A percentile compares a stretch with the other conserved stretches of the same genome.
phyloP scores from a whole-genome alignment of 306 rosid species.

The Coriaria nepalensis region DNA sequence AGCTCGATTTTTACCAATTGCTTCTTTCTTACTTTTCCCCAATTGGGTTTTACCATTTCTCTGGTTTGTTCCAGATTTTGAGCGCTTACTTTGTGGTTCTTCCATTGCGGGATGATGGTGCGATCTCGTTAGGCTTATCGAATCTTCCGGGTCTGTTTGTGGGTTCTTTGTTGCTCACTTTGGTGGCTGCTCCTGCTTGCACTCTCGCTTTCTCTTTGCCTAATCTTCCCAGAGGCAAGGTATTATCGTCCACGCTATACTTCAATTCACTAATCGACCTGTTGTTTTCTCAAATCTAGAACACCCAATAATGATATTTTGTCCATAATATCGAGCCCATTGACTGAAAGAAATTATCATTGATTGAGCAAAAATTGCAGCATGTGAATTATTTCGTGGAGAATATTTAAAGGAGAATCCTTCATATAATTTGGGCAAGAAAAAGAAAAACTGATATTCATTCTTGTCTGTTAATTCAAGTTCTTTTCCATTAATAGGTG shows the following conservation, averaged over 20 bases:
- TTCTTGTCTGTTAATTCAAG: neutral
- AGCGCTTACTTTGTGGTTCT: constrained; percentile 91
- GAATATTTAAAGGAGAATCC: no score
- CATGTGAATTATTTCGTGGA: no score
- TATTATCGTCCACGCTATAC: constrained; percentile 5
- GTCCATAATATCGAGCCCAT: no score
- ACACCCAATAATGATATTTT: neutral
- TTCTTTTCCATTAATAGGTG: constrained; percentile 22
- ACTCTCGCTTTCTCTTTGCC: constrained; percentile 73
- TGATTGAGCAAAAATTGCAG: no score
- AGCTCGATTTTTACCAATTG: neutral
- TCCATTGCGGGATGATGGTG: constrained; percentile 96
- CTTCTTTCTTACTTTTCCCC: neutral
- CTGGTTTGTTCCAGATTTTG: constrained; percentile 43
- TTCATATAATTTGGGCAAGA: no score
- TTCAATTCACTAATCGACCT: neutral
- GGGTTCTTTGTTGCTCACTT: constrained; percentile 72
- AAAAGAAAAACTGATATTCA: neutral
- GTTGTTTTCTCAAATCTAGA: neutral
- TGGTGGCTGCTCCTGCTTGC: constrained; percentile 75
- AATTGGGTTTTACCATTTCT: neutral
- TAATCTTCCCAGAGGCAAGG: constrained; percentile 67
- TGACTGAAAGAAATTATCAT: no score
- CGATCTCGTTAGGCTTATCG: constrained; percentile 74
- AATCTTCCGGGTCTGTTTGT: constrained; percentile 67